Evolutionary conservation across 331 rosid species (phyloP), one percentile per base, ranked within the genome.

Genomic region (Quercus lobata): DNA sequence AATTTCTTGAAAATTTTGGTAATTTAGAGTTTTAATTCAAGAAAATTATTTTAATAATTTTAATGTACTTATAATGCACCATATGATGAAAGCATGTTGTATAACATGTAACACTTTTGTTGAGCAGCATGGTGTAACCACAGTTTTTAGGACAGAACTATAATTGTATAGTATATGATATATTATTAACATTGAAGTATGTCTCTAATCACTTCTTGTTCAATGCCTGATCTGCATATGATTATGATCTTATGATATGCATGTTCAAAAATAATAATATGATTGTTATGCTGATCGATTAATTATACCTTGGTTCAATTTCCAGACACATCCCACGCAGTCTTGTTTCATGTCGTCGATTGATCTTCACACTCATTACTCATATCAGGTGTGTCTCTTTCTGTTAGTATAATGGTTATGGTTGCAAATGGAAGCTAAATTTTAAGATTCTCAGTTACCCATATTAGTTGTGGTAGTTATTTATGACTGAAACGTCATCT

Each of bases 321-420:
- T 82, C 58, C 96, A 95, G 99, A 95, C 98, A 52, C 99, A 95
- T 89, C 99, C 99, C 75, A 84, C 99, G 5, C 99, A 95, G 90
- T 95, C 99, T 69, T 95, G 99, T 85, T 95, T 95, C 91, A 95
- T 95, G 99, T 95, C 99, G 0, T 95, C 99, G 6, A 90, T 95
- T 85, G 99, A 95, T 90, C 66, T 95, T 73, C 99, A 95, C 84
- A 95, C 99, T 69, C 99, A 95, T 88, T 95, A 95, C 86, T 95
- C 99, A 30, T 95, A 95, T 90, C 99, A 95, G 98, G 99, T 91
- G 77, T 81, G 78, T 80, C 12, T 73, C 73, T 72, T 74, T 71
- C 14, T 57, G 35, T 60, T 54, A 71, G 1, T 15, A 17, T 73
- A n/a, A 30, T 65, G 21, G 18, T 65, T 35, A 68, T 19, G 25